A percentile compares a stretch with the other conserved stretches of the same genome.
phyloP scores from a whole-genome alignment of 2,329 filamentous ascomycete genomes.

The Aspergillus quadricinctus region DNA sequence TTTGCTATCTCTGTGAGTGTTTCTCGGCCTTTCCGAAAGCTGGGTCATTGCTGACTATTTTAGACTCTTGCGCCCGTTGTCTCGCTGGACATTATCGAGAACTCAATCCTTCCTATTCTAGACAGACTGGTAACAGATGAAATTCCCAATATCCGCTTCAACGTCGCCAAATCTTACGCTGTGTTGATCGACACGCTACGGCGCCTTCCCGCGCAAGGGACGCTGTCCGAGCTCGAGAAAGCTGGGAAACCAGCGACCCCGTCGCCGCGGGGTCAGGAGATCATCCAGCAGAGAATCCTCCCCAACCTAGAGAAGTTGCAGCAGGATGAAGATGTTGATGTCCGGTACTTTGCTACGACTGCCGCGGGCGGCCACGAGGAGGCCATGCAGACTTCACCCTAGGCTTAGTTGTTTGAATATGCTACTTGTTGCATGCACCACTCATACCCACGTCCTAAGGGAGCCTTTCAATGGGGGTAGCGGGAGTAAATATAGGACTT shows the following conservation, averaged over 20 bases:
- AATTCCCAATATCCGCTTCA: slow-evolving; percentile 99
- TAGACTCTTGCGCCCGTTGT: slow-evolving; percentile 92
- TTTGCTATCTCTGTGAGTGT: slow-evolving; percentile 90
- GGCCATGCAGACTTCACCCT: slow-evolving; percentile 52
- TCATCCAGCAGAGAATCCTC: slow-evolving; percentile 81
- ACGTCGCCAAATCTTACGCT: slow-evolving; percentile 95
- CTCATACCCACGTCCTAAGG: slow-evolving; percentile 5
- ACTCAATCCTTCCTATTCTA: slow-evolving; percentile 91
- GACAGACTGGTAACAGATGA: slow-evolving; percentile 90
- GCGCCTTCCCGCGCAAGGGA: slow-evolving; percentile 82
- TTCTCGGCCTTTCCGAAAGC: not conserved
- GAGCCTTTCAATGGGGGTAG: slow-evolving; percentile 12
- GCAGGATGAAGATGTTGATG: slow-evolving; percentile 96
- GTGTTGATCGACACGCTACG: slow-evolving; percentile 88
- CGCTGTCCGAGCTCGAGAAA: slow-evolving; percentile 80
- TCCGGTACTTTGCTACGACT: slow-evolving; percentile 94
- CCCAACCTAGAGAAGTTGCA: slow-evolving; percentile 92
- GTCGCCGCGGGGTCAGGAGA: slow-evolving; percentile 68
- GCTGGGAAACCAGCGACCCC: slow-evolving; percentile 54
- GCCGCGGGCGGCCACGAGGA: slow-evolving; percentile 60
- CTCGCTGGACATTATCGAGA: slow-evolving; percentile 86
- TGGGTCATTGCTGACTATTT: slow-evolving; percentile 23
- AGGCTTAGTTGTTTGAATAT: slow-evolving; percentile 13
- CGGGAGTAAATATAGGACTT: slow-evolving; percentile 13
- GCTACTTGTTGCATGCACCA: slow-evolving; percentile 7